Evolutionary conservation across 768 basidiomycete species (phyloP), one percentile per base, ranked within the genome.

Genomic region (Mycena polygramma): DNA sequence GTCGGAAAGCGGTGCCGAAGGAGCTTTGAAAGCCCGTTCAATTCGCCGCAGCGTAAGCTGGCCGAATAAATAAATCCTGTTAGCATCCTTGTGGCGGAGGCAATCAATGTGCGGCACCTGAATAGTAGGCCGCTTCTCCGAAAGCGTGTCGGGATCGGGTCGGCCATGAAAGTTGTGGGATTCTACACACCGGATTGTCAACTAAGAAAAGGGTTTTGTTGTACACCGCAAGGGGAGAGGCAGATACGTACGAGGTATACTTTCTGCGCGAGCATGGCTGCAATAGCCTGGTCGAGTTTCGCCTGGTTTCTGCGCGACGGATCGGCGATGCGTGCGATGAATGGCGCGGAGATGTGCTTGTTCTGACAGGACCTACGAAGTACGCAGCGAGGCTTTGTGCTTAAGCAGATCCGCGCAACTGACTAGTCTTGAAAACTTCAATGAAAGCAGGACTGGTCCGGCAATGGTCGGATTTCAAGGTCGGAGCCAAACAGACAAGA

Each of bases 111-210:
- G 6, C 17, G 57, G 22, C 30, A 69, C 68, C 49, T 60, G 36
- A 62, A 73, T 59, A 1, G 58, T 73, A 7, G 45, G 19, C n/a
- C 68, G 54, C 26, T 63, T 24, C 26, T 73, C 48, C 71, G n/a
- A 24, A 73, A 73, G 4, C 71, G 71, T 14, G 71, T 69, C 53
- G 62, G 71, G 36, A 69, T 57, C 10, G 71, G 71, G 52, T 72
- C 67, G 1, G 59, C 68, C 71, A 73, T 73, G 13, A 69, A 59
- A 0, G 64, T 69, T 14, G 71, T 73, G 11, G 71, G 68, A 65
- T 73, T 73, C 71, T 73, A 39, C 1, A 30, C 7, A 26, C 26
- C 8, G n/a, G n/a, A n/a, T n/a, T n/a, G n/a, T n/a, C 39, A 39
- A 7, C 39, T 7, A 39, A 39, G 39, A 13, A 13, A 39, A 13